Conservation (phyloP, 768 basidiomycete species). For the Floccularia luteovirens region DNA sequence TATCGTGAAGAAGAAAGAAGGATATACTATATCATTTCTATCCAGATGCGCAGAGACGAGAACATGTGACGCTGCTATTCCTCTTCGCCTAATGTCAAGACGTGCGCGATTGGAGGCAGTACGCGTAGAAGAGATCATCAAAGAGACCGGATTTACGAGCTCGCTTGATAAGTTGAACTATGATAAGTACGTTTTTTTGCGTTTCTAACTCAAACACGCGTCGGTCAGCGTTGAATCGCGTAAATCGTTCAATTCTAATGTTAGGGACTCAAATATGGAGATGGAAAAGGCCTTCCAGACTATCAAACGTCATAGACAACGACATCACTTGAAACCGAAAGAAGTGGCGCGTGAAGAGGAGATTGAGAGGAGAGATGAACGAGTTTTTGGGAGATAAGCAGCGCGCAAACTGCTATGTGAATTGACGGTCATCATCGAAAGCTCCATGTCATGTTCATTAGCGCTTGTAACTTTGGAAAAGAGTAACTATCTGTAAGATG, state of each 20-base stretch:
- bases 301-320: conserved; percentile 66
- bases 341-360: conserved; percentile 62
- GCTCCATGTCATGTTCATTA: too few relatives aligned
- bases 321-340: conserved; percentile 57
- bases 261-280: conserved; percentile 22
- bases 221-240: conserved; percentile 30
- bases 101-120: conserved; percentile 63
- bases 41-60: conserved; percentile 71
- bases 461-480: too few relatives aligned
- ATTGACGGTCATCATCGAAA: too few relatives aligned
- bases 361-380: conserved; percentile 16
- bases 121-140: conserved; percentile 62
- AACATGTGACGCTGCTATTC: conserved; percentile 61
- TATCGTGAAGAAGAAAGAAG: conserved; percentile 39
- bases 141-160: conserved; percentile 53
- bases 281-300: conserved; percentile 48
- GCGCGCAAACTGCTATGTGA: too few relatives aligned
- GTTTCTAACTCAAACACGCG: conserved; percentile 25
- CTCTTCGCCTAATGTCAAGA: conserved; percentile 57
- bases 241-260: conserved; percentile 22
- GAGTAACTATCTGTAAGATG: too few relatives aligned
- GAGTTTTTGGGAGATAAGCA: conserved; percentile 25
- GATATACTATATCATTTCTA: conserved; percentile 20
- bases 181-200: conserved; percentile 37
- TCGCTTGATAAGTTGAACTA: conserved; percentile 44